Conservation (phyloP, 352 stramenopile genomes). For the Pythium utonaiense region DNA sequence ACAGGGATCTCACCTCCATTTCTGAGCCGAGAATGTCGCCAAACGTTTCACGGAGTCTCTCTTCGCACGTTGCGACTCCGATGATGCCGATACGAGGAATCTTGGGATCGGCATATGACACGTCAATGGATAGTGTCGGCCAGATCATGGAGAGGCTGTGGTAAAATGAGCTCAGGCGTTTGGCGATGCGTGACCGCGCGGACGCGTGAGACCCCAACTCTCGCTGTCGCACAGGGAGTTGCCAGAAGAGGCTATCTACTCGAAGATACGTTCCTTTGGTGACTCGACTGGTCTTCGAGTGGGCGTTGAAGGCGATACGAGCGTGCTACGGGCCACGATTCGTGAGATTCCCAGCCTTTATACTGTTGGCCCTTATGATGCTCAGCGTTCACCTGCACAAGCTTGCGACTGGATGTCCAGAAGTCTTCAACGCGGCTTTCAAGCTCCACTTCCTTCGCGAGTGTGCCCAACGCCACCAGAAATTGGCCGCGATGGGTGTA, state of each 20-base stretch:
- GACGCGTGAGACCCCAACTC: constrained; percentile 36
- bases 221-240: constrained; percentile 51
- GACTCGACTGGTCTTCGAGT: constrained; percentile 21
- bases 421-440: constrained; percentile 51
- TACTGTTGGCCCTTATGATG: no score
- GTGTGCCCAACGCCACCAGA: constrained; percentile 38
- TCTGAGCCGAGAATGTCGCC: constrained; percentile 15
- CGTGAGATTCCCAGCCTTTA: no score
- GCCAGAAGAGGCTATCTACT: constrained; percentile 52
- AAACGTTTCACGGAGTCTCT: constrained; percentile 13
- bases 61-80: constrained; percentile 8
- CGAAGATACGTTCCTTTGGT: constrained; percentile 45
- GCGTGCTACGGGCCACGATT: neutral
- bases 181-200: constrained; percentile 32
- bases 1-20: constrained; percentile 10
- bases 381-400: constrained; percentile 41
- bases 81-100: constrained; percentile 6
- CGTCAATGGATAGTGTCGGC: constrained; percentile 54
- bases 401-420: constrained; percentile 67
- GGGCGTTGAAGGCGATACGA: constrained; percentile 53
- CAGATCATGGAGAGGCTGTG: constrained; percentile 68
- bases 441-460: constrained; percentile 50
- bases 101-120: constrained; percentile 38
- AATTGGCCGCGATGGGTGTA: constrained; percentile 55
- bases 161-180: constrained; percentile 46